Evolutionary conservation across 2,329 filamentous ascomycete genomes (phyloP), one percentile per base, ranked within the genome.

Genomic region (Arthrobotrys conoides): DNA sequence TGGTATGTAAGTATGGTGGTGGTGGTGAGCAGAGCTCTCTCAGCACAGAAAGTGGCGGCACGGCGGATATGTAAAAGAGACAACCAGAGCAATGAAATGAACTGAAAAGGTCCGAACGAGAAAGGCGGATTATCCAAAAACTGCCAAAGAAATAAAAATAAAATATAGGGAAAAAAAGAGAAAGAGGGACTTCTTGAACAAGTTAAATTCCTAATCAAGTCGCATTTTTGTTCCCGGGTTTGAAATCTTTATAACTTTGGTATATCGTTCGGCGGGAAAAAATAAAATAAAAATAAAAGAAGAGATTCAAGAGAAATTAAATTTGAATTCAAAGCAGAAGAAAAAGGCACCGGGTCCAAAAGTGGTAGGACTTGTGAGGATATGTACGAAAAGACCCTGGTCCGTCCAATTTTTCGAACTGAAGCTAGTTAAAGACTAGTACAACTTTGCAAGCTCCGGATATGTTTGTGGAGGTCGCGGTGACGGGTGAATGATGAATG

Each of bases 161-260:
- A 38, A 44, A 5, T n/a, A n/a, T n/a, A n/a, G n/a, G n/a, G 8
- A 0, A 46, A 46, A 46, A 46, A 46, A 20, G 1, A 46, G n/a
- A 18, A 9, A 46, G 6, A 46, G 44, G 16, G 44, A 18, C 44
- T 46, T 46, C 44, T 46, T 46, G 44, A 46, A 20, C 18, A 46
- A 46, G 18, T 46, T 46, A 36, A 51, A 55, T 51, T 61, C 49
- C 51, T 71, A 77, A 71, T 77, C 59, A 49, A 66, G 59, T 67
- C 61, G 66, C 72, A 77, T 77, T 61, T n/a, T 71, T 77, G 72
- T 67, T 53, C 66, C n/a, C 44, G 44, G 66, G 38, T 66, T 71
- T 46, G 30, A 46, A 49, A 51, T 51, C 12, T 27, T 51, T 51
- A 51, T 14, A 46, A 46, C 44, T 30, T 30, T 46, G 44, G 44